Evolutionary conservation across 768 basidiomycete genomes (phyloP).

Genomic region (Mycena vitilis): DNA sequence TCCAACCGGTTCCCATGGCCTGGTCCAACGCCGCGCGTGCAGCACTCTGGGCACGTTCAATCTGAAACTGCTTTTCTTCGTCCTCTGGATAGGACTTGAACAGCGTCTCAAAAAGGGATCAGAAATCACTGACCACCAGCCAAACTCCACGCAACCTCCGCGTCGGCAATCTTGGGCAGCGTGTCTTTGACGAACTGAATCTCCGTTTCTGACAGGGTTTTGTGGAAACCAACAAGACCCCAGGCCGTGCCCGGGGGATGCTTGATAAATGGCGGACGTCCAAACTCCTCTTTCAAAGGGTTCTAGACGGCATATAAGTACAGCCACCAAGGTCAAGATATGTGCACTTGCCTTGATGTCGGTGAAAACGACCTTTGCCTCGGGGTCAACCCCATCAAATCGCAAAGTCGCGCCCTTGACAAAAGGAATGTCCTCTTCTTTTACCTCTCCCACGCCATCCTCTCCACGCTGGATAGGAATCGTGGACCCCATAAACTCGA

Average conservation of each 20-base stretch:
- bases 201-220: slow-evolving; percentile 77
- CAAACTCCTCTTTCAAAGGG: slow-evolving; percentile 62
- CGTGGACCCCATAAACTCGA: slow-evolving; percentile 81
- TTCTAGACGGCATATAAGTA: slow-evolving; percentile 43
- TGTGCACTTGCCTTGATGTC: slow-evolving; percentile 59
- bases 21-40: slow-evolving; percentile 63
- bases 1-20: slow-evolving; percentile 41
- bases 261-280: slow-evolving; percentile 64
- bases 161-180: slow-evolving; percentile 72
- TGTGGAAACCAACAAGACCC: slow-evolving; percentile 73
- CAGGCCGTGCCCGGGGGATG: slow-evolving; percentile 57
- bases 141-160: slow-evolving; percentile 72
- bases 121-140: slow-evolving; percentile 62
- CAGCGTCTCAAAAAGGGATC: slow-evolving; percentile 8
- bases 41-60: slow-evolving; percentile 78
- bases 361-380: slow-evolving; percentile 52
- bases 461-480: slow-evolving; percentile 73
- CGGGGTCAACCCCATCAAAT: slow-evolving; percentile 68
- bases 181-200: slow-evolving; percentile 75
- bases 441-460: slow-evolving; percentile 71
- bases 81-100: slow-evolving; percentile 60
- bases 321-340: background rate
- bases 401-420: slow-evolving; percentile 65
- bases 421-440: slow-evolving; percentile 67
- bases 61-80: slow-evolving; percentile 77